Conservation (phyloP, 805 yeast genomes). For the Cyberlindnera saturnus region DNA sequence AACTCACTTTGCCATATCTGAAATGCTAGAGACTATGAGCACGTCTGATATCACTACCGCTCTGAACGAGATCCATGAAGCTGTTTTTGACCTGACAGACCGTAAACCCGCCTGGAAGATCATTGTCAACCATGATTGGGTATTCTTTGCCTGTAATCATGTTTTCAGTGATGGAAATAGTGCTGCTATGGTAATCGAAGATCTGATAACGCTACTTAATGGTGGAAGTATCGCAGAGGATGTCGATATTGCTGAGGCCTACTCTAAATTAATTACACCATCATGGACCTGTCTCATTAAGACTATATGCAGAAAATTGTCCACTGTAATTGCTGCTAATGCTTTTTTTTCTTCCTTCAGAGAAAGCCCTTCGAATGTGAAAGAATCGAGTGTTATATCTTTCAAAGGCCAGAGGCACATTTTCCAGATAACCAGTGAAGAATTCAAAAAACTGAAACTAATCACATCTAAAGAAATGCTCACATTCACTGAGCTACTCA, state of each 20-base stretch:
- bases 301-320: background rate
- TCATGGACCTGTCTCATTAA: background rate
- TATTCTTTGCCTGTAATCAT: slow-evolving; percentile 8
- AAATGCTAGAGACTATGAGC: background rate
- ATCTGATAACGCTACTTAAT: slow-evolving; percentile 1
- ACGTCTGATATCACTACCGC: background rate
- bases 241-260: background rate
- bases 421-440: background rate
- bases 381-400: background rate
- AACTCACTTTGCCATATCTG: background rate
- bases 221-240: slow-evolving; percentile 3
- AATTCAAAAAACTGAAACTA: slow-evolving; percentile 1
- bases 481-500: slow-evolving; percentile 5
- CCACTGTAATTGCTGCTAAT: background rate
- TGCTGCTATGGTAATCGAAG: slow-evolving; percentile 9
- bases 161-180: slow-evolving; percentile 8
- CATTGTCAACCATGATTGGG: slow-evolving; percentile 3
- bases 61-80: slow-evolving; percentile 2
- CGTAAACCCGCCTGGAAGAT: slow-evolving; percentile 6
- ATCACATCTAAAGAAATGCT: slow-evolving; percentile 3
- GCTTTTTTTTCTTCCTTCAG: too few relatives aligned
- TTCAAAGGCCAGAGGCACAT: background rate
- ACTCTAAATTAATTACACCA: slow-evolving; percentile 1
- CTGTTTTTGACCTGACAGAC: background rate
- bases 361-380: background rate